These are phyloP conservation scores for Lachnellula arida DNA, from an alignment of 2,329 filamentous ascomycete genomes.

Conservation along the genomic window DNA sequence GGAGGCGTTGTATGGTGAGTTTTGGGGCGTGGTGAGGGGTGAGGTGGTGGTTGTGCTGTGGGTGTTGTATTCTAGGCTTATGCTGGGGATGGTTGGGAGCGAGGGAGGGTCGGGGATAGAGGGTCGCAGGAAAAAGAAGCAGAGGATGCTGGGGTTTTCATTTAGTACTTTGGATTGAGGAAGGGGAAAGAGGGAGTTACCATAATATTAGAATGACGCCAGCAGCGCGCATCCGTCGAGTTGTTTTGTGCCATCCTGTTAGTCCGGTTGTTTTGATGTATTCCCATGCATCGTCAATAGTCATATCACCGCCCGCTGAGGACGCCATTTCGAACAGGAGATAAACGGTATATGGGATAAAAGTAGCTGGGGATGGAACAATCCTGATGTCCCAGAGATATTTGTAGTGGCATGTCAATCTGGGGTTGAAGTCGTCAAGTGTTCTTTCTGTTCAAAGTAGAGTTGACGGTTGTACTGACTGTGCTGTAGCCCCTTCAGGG, in stretches of 20 bases:
- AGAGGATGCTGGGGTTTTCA: slow-evolving; percentile 19
- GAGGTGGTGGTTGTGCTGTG: background rate
- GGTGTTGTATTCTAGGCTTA: slow-evolving; percentile 22
- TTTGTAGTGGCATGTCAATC: too few species aligned
- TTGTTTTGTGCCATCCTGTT: slow-evolving; percentile 28
- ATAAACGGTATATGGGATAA: background rate
- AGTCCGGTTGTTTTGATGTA: slow-evolving; percentile 17
- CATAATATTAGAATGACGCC: slow-evolving; percentile 24
- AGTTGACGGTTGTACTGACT: too few species aligned
- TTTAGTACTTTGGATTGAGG: background rate
- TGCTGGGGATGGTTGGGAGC: slow-evolving; percentile 18
- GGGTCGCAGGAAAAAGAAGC: slow-evolving; percentile 20
- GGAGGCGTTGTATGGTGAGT: slow-evolving; percentile 22
- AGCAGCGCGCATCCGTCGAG: slow-evolving; percentile 26
- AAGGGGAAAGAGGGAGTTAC: slow-evolving; percentile 12
- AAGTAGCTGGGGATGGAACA: background rate
- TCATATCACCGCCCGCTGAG: slow-evolving; percentile 23
- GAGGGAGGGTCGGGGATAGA: slow-evolving; percentile 18
- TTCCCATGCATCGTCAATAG: slow-evolving; percentile 29
- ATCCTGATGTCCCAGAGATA: too few species aligned
- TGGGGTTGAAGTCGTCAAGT: too few species aligned
- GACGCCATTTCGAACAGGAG: slow-evolving; percentile 12
- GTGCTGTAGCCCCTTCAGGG: too few species aligned
- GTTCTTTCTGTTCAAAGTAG: too few species aligned
- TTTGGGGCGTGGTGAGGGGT: background rate